These are phyloP conservation scores for Saccharomycopsis sp. DNA, from an alignment of 805 yeast genomes.

Conservation along the genomic window DNA sequence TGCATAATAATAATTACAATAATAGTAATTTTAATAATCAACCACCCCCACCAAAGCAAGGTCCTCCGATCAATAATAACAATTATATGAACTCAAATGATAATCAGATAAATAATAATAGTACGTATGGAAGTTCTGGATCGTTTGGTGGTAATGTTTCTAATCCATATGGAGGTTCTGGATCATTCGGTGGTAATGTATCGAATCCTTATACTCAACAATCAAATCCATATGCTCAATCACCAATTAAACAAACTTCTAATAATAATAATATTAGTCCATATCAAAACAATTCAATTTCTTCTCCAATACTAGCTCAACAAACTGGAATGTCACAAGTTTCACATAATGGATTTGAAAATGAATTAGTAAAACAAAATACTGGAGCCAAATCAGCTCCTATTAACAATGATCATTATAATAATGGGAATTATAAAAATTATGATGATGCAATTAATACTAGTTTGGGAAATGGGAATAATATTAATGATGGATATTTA, in stretches of 20 bases:
- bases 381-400: slow-evolving; percentile 11
- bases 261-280: slow-evolving; percentile 1
- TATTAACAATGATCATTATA: background rate
- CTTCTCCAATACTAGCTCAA: slow-evolving; percentile 3
- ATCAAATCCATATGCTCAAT: slow-evolving; percentile 1
- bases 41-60: background rate
- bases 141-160: background rate
- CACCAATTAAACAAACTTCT: slow-evolving; percentile 3
- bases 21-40: background rate
- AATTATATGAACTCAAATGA: background rate
- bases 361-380: slow-evolving; percentile 11
- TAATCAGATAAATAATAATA: background rate
- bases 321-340: slow-evolving; percentile 5
- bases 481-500: slow-evolving; percentile 4
- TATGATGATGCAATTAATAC: slow-evolving; percentile 11
- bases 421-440: slow-evolving; percentile 4
- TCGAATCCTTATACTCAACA: slow-evolving; percentile 1
- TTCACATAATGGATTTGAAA: slow-evolving; percentile 12
- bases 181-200: background rate
- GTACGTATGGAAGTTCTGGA: background rate
- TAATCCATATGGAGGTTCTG: background rate
- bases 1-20: background rate
- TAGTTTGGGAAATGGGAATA: slow-evolving; percentile 1
- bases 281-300: background rate
- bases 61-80: background rate